Evolutionary conservation across 2,329 filamentous ascomycete genomes (phyloP), one percentile per base, ranked within the genome.

Genomic region (Cladosporium sp.): DNA sequence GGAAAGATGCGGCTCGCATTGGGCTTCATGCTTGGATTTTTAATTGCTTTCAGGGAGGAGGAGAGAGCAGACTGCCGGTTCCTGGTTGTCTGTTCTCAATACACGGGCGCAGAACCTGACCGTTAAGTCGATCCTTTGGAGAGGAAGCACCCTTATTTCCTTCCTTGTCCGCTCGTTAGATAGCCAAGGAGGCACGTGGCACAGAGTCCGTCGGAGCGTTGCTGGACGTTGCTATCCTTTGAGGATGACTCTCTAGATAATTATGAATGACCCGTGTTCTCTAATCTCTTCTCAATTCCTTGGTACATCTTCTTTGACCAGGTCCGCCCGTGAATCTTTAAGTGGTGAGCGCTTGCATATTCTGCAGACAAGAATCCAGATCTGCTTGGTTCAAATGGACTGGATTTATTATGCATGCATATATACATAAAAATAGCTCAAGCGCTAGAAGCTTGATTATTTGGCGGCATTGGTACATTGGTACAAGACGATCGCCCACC

Each of bases 111-210:
- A 61, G 59, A 61, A 61, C 59, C 59, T 61, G 59, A 61, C 59
- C 59, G 55, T 63, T 25, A 61, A 61, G 61, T 63, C 55, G 54
- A 51, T 63, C 60, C 8, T 61, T 60, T 55, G 57, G 45, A 37
- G 37, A 36, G 36, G 55, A 43, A 58, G 36, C 25, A n/a, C 39
- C 25, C 14, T 34, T 36, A 22, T 47, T 56, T 56, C 54, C 42
- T 56, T 56, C 54, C 54, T 56, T 56, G 54, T 56, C 54, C 54
- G 54, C 19, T 55, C 52, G 52, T 55, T 50, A 30, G n/a, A 50
- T 14, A 50, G n/a, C n/a, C 22, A 30, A 45, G 17, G 39, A 55
- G 30, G 22, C 43, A 47, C 25, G 42, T 45, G 14, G 22, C 15
- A 47, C 7, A 34, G 30, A 34, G 30, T 34, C 30, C 30, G 30